phyloP scores from a whole-genome alignment of 1,284 basidiomycete species.

The Mycena sp. region DNA sequence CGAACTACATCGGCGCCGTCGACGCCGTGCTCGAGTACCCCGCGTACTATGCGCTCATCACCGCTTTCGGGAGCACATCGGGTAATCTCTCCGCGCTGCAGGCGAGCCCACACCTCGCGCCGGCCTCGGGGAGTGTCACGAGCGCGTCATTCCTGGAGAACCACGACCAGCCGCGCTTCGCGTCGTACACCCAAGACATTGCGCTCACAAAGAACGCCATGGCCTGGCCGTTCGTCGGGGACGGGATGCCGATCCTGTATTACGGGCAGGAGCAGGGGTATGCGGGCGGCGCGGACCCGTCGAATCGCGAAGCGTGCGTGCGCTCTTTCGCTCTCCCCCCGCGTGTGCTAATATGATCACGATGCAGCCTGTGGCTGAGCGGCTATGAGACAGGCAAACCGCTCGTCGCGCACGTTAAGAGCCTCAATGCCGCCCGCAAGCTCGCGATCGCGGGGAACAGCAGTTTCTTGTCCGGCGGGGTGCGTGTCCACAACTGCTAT shows the following conservation, averaged over 20 bases:
- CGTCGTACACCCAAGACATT: conserved; percentile 57
- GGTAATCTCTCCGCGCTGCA: conserved; percentile 67
- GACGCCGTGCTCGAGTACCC: conserved; percentile 75
- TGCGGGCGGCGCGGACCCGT: conserved; percentile 60
- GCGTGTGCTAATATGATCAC: background rate
- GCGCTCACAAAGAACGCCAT: conserved; percentile 61
- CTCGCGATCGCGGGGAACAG: conserved; percentile 55
- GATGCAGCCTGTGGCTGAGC: conserved; percentile 64
- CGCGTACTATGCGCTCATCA: conserved; percentile 66
- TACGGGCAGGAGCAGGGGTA: conserved; percentile 81
- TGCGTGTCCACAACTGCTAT: conserved; percentile 37
- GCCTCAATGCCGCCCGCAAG: conserved; percentile 71
- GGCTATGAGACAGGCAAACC: conserved; percentile 59
- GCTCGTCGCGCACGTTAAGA: conserved; percentile 60
- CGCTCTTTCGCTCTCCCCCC: background rate
- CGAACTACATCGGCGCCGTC: conserved; percentile 53
- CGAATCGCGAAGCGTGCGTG: conserved; percentile 70
- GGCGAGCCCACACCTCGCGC: conserved; percentile 43
- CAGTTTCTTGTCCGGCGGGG: conserved; percentile 63
- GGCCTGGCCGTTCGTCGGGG: conserved; percentile 59
- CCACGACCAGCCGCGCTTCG: conserved; percentile 80
- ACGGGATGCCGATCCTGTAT: conserved; percentile 76
- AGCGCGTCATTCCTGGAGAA: conserved; percentile 86
- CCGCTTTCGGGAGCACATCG: conserved; percentile 61
- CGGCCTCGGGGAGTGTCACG: background rate